A percentile compares a stretch with the other conserved stretches of the same genome.
These are phyloP conservation scores for Cystofilobasidium bisporidii DNA, from an alignment of 768 basidiomycete species.

Conservation along the genomic window DNA sequence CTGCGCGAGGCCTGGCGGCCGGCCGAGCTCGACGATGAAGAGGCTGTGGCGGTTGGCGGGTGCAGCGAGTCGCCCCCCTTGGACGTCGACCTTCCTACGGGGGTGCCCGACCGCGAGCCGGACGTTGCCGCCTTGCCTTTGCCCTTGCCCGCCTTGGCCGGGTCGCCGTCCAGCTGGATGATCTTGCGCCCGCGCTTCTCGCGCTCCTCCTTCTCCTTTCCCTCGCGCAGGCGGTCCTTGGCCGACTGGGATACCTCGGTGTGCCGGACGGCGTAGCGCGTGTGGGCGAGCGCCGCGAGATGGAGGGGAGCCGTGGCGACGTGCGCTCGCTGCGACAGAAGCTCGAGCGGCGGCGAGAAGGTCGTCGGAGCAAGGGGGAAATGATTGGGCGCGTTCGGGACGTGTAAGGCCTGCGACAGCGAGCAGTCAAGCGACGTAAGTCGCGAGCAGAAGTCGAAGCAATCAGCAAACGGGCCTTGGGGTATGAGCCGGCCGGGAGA, in stretches of 20 bases:
- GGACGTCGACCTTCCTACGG: background rate
- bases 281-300: constrained; percentile 5
- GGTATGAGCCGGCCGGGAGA: background rate
- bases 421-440: background rate
- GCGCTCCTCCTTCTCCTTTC: constrained; percentile 15
- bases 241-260: constrained; percentile 24
- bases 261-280: constrained; percentile 23
- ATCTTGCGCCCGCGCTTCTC: constrained; percentile 20
- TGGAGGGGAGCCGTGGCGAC: constrained; percentile 11
- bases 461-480: too few species aligned
- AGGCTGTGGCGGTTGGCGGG: background rate
- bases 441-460: background rate
- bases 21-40: background rate
- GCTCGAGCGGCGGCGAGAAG: constrained; percentile 12
- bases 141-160: background rate
- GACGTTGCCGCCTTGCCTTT: background rate
- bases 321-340: background rate
- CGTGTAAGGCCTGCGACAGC: constrained; percentile 3
- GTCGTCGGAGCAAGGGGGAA: constrained; percentile 4
- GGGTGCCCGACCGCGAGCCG: background rate
- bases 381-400: background rate
- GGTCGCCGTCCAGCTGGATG: constrained; percentile 19
- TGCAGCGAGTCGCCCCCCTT: background rate
- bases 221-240: constrained; percentile 20
- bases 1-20: background rate